Evolutionary conservation across 108 stramenopile species (phyloP).

Genomic region (Nitzschia sp.): DNA sequence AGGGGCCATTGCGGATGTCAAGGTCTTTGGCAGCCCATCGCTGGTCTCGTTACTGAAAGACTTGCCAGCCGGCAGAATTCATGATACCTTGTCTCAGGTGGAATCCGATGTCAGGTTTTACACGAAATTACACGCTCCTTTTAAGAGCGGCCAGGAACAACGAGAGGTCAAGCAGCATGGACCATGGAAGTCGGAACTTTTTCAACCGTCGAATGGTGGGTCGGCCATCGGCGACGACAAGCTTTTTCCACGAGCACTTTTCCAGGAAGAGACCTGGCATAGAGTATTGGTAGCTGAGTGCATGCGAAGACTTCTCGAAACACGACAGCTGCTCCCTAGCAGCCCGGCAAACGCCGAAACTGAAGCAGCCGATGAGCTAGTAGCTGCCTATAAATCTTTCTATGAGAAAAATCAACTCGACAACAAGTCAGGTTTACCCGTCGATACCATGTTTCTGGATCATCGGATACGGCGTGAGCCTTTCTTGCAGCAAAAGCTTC

Average conservation of each 20-base stretch:
- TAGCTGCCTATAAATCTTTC: neutral
- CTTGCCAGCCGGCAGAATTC: neutral
- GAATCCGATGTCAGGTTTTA: constrained; percentile 9
- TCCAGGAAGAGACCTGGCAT: constrained; percentile 30
- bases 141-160: neutral
- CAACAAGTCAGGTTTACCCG: neutral
- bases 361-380: neutral
- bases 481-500: constrained; percentile 8
- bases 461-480: constrained; percentile 19
- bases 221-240: neutral
- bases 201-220: neutral
- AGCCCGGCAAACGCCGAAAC: neutral
- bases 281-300: constrained; percentile 21
- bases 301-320: constrained; percentile 4
- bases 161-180: neutral
- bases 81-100: neutral
- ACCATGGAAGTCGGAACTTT: constrained; percentile 2
- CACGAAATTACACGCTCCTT: neutral
- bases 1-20: neutral
- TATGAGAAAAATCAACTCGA: neutral
- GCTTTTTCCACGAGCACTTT: neutral
- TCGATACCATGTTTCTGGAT: constrained; percentile 17
- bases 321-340: neutral
- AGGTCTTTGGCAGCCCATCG: constrained; percentile 22
- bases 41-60: neutral